Conservation (phyloP, 2,329 filamentous ascomycete genomes). For the Coleophoma crateriformis region DNA sequence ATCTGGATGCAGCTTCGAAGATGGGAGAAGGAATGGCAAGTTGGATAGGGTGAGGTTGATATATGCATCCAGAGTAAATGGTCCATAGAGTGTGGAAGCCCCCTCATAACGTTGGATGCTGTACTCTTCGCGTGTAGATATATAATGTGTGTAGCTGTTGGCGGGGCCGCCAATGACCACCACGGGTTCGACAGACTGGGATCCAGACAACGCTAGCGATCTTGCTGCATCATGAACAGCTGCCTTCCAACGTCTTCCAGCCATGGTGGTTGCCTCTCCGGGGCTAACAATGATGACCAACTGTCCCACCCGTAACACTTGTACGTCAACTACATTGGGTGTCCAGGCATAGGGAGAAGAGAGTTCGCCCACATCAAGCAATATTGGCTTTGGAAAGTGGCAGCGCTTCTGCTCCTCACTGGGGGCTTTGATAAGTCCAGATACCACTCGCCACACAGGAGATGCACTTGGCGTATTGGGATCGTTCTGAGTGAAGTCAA, state of each 20-base stretch:
- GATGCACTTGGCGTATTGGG: conserved; percentile 62
- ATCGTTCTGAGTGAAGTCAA: conserved; percentile 89
- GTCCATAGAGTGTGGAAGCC: conserved; percentile 86
- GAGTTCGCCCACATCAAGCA: conserved; percentile 85
- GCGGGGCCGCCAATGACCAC: conserved; percentile 84
- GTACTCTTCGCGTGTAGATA: conserved; percentile 75
- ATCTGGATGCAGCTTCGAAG: conserved; percentile 37
- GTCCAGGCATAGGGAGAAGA: conserved; percentile 76
- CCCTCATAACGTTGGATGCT: conserved; percentile 86
- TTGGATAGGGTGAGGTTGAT: conserved; percentile 78
- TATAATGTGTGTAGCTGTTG: conserved; percentile 83
- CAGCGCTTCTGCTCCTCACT: conserved; percentile 65
- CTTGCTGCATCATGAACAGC: conserved; percentile 53
- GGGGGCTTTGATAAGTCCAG: conserved; percentile 66
- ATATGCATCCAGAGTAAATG: conserved; percentile 76
- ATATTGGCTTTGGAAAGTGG: conserved; percentile 75
- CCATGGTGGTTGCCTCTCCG: conserved; percentile 89
- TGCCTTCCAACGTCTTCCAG: conserved; percentile 78
- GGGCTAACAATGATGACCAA: conserved; percentile 79
- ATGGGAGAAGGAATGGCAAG: conserved; percentile 58
- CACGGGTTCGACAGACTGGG: conserved; percentile 48
- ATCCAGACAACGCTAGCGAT: conserved; percentile 29
- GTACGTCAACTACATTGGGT: conserved; percentile 87
- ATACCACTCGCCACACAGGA: conserved; percentile 70
- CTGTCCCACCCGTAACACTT: conserved; percentile 78